Evolutionary conservation across 805 yeast species (phyloP).

Genomic region (Saccharomycopsis javanensis): DNA sequence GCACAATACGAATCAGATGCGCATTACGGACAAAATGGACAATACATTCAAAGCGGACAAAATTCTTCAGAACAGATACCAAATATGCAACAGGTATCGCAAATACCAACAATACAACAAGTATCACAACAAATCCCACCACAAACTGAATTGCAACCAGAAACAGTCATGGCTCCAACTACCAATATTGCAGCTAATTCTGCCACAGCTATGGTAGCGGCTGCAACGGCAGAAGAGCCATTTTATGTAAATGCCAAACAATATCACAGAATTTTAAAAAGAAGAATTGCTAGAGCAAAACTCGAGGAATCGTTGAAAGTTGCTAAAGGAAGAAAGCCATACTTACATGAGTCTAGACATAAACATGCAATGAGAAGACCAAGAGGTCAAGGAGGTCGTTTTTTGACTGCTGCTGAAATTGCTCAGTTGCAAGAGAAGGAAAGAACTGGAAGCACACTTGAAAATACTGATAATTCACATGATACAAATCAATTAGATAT

Average conservation of each 20-base stretch:
- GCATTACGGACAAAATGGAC: too few species aligned
- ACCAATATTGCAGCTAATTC: neutral
- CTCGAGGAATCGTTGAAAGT: conserved; percentile 82
- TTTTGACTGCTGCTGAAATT: conserved; percentile 83
- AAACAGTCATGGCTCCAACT: conserved; percentile 9
- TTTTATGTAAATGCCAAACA: conserved; percentile 97
- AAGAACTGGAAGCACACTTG: conserved; percentile 21
- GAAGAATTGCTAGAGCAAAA: conserved; percentile 89
- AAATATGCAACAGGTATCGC: neutral
- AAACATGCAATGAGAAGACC: conserved; percentile 99
- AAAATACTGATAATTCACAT: too few species aligned
- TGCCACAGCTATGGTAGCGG: neutral
- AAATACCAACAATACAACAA: neutral
- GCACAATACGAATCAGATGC: too few species aligned
- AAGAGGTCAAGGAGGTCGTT: conserved; percentile 97
- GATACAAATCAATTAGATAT: too few species aligned
- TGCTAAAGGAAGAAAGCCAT: conserved; percentile 86
- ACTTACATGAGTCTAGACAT: conserved; percentile 92
- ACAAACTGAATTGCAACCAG: neutral
- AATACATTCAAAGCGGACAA: too few species aligned
- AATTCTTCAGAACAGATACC: neutral
- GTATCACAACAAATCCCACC: neutral
- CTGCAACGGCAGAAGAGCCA: conserved; percentile 59
- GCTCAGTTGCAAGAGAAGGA: conserved; percentile 39
- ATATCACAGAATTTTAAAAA: conserved; percentile 85